Evolutionary conservation across 441 rosid species (phyloP), one percentile per base, ranked within the genome.

Genomic region (Arabidopsis hybrid): DNA sequence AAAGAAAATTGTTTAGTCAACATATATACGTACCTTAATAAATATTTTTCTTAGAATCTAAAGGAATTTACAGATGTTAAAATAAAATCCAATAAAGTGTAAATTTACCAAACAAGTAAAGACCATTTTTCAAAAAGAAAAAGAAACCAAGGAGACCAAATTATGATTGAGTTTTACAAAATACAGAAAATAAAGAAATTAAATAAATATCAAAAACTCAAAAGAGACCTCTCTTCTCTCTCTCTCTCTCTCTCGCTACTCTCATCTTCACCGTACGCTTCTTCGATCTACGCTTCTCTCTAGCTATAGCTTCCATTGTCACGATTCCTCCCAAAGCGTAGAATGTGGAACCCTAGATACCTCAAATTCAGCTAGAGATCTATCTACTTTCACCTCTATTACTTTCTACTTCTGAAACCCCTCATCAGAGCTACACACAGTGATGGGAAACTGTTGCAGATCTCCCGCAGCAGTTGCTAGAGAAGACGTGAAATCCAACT

Each of bases 381-480:
- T 78, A 1, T 68, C 65, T 64, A 21, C 71, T 26, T 51, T 67
- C 50, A 35, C n/a, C 60, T 72, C 0, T 67, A 6, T 40, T 34
- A 31, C 70, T 71, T 53, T 52, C 29, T 65, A 69, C 70, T 63
- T 69, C 56, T 56, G 55, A 39, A 34, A 18, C 26, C 64, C 61
- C 74, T 26, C 16, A 57, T 12, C 4, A n/a, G 18, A 67, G 74
- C 69, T 58, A 21, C 26, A 32, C 78, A 13, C 43, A 53, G 52
- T 65, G 34, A 91, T 91, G 98, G 99, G 98, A 58, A 95, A 95
- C 81, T 95, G 99, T 71, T 95, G 99, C 82, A 90, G 99, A 93
- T 95, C 98, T 84, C 98, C 99, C 43, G 98, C 99, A 0, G 90
- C 99, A 1, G 98, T 95, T 0, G 99, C 99, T 55, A 81, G 99